Evolutionary conservation across 2,329 filamentous ascomycete genomes (phyloP).

Genomic region (Xylariales sp.): DNA sequence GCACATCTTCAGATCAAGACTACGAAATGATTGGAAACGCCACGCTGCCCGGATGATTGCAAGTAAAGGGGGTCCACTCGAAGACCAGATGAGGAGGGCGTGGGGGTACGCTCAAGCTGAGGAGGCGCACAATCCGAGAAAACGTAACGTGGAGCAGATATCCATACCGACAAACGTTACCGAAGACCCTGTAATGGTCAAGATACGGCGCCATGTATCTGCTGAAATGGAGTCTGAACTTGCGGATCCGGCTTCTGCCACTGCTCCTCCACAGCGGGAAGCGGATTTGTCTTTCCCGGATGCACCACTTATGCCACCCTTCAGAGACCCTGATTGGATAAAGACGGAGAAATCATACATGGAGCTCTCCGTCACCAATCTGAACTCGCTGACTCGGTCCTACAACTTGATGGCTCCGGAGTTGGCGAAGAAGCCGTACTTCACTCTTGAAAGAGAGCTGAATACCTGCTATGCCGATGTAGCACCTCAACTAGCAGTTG

Average conservation of each 20-base stretch:
- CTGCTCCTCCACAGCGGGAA: constrained; percentile 8
- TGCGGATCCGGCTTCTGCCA: constrained; percentile 2
- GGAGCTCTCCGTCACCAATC: constrained; percentile 64
- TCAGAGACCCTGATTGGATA: constrained; percentile 56
- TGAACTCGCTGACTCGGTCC: constrained; percentile 75
- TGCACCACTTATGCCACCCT: constrained; percentile 49
- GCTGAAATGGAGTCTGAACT: constrained; percentile 13
- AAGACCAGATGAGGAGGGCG: constrained; percentile 68
- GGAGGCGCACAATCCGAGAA: constrained; percentile 55
- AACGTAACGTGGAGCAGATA: constrained; percentile 40
- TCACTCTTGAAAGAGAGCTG: constrained; percentile 77
- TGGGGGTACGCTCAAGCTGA: constrained; percentile 74
- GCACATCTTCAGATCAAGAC: constrained; percentile 64
- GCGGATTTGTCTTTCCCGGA: constrained; percentile 8
- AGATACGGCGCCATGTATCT: constrained; percentile 32
- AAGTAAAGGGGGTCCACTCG: constrained; percentile 67
- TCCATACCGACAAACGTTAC: constrained; percentile 42
- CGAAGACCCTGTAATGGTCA: constrained; percentile 44
- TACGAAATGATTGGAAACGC: constrained; percentile 79
- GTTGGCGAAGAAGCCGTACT: constrained; percentile 90
- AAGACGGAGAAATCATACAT: constrained; percentile 15
- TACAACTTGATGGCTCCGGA: constrained; percentile 96
- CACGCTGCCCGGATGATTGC: constrained; percentile 77
- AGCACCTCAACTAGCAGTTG: constrained; percentile 67
- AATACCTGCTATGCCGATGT: constrained; percentile 79